Evolutionary conservation across 495 filamentous ascomycete species (phyloP).

Genomic region (Gamarada debralockiae): DNA sequence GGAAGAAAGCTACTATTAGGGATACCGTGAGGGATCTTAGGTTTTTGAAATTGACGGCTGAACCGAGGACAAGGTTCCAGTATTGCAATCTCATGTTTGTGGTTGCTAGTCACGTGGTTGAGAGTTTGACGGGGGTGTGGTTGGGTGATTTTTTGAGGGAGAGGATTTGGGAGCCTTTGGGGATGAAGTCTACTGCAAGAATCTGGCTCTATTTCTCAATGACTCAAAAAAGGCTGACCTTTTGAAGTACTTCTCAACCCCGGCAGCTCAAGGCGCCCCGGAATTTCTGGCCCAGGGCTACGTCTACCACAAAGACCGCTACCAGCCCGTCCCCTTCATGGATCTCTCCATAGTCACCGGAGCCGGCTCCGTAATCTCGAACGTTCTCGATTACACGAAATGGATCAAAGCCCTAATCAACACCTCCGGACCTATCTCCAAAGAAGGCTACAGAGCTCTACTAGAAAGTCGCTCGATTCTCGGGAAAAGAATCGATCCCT

Average conservation of each 20-base stretch:
- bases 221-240: neutral
- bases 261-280: constrained; percentile 27
- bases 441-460: constrained; percentile 34
- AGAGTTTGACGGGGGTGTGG: constrained; percentile 36
- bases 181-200: too few species aligned
- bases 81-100: constrained; percentile 55
- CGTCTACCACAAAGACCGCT: constrained; percentile 13
- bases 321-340: constrained; percentile 17
- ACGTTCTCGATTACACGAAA: constrained; percentile 46
- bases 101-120: constrained; percentile 36
- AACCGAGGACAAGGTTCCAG: constrained; percentile 37
- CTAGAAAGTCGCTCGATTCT: constrained; percentile 33
- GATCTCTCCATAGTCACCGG: constrained; percentile 36
- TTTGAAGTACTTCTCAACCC: constrained; percentile 32
- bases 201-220: neutral
- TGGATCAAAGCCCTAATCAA: constrained; percentile 39
- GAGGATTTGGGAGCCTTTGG: constrained; percentile 42
- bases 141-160: constrained; percentile 39
- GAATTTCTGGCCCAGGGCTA: constrained; percentile 30
- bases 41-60: constrained; percentile 35
- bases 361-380: constrained; percentile 46
- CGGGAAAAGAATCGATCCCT: neutral
- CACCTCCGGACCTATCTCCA: constrained; percentile 28
- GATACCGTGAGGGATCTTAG: constrained; percentile 38
- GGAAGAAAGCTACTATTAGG: constrained; percentile 20